phyloP scores from a whole-genome alignment of 2,329 filamentous ascomycete genomes.

The Aspergillus cejpii region DNA sequence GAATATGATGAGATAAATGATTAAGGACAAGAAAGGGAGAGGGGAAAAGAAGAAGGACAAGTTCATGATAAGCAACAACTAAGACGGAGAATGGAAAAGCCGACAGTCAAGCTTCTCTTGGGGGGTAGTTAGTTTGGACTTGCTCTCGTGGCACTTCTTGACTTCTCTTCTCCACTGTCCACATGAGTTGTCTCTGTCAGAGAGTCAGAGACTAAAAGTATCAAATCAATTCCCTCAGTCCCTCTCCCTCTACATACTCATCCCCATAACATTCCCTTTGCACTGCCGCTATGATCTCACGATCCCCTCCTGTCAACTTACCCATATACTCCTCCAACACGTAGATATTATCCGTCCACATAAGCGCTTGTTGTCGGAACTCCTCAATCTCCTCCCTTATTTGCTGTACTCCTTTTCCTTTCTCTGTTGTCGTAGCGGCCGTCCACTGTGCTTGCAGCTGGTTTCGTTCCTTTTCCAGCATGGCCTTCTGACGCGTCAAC shows the following conservation, averaged over 20 bases:
- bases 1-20: slow-evolving; percentile 11
- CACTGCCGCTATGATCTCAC: slow-evolving; percentile 40
- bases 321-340: slow-evolving; percentile 38
- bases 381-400: slow-evolving; percentile 30
- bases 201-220: too few relatives aligned
- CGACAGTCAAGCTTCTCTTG: slow-evolving; percentile 33
- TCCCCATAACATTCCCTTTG: slow-evolving; percentile 47
- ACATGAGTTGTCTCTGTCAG: too few relatives aligned
- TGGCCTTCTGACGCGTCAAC: slow-evolving; percentile 18
- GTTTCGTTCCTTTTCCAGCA: slow-evolving; percentile 27
- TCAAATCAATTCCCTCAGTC: slow-evolving; percentile 43
- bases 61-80: slow-evolving; percentile 23
- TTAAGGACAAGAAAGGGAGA: slow-evolving; percentile 54
- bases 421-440: slow-evolving; percentile 17
- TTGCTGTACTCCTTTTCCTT: slow-evolving; percentile 31
- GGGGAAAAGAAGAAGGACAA: slow-evolving; percentile 63
- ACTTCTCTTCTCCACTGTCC: neutral
- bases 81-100: slow-evolving; percentile 20
- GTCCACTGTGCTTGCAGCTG: slow-evolving; percentile 23
- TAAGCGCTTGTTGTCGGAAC: slow-evolving; percentile 29
- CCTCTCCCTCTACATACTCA: slow-evolving; percentile 51
- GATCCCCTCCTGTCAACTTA: slow-evolving; percentile 38
- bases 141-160: slow-evolving; percentile 11
- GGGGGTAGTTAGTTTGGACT: slow-evolving; percentile 7
- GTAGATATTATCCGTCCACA: slow-evolving; percentile 44